Evolutionary conservation across 257 asterid genomes (phyloP).

Genomic region (Misopates orontium): DNA sequence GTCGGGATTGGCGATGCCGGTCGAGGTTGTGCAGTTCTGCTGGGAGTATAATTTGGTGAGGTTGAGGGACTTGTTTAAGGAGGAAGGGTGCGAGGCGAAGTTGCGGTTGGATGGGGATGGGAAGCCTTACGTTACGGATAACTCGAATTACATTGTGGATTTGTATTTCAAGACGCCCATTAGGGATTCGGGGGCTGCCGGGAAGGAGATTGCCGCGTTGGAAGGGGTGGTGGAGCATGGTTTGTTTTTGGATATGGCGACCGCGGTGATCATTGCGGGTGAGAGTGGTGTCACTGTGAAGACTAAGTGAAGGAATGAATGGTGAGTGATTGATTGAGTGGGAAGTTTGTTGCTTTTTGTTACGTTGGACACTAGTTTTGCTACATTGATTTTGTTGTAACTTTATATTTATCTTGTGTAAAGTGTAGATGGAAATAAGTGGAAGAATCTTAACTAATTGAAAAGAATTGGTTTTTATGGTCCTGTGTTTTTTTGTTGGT

Average conservation of each 20-base stretch:
- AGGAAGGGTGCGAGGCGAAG: conserved; percentile 49
- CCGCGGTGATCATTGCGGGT: conserved; percentile 79
- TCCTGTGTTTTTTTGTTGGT: no score
- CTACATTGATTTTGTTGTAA: neutral
- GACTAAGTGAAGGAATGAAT: conserved; percentile 44
- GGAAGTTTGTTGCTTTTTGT: no score
- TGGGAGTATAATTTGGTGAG: conserved; percentile 70
- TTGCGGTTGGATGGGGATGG: conserved; percentile 35
- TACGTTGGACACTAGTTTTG: no score
- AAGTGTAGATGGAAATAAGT: no score
- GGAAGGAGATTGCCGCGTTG: conserved; percentile 65
- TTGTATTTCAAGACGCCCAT: conserved; percentile 88
- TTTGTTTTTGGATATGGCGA: conserved; percentile 57
- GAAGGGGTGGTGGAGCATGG: conserved; percentile 92
- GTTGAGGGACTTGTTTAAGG: conserved; percentile 60
- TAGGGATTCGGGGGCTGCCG: conserved; percentile 61
- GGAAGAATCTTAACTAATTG: no score
- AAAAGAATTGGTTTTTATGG: no score
- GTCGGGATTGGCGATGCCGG: conserved; percentile 94
- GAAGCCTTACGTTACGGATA: conserved; percentile 86
- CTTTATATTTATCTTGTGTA: neutral
- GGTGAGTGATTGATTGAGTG: neutral
- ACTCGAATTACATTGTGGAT: conserved; percentile 83
- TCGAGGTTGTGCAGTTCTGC: conserved; percentile 91
- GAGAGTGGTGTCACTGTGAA: conserved; percentile 59